Base-by-base conservation (phyloP, 192 early-diverging fungal species). In the Coemansia aciculifera region DNA sequence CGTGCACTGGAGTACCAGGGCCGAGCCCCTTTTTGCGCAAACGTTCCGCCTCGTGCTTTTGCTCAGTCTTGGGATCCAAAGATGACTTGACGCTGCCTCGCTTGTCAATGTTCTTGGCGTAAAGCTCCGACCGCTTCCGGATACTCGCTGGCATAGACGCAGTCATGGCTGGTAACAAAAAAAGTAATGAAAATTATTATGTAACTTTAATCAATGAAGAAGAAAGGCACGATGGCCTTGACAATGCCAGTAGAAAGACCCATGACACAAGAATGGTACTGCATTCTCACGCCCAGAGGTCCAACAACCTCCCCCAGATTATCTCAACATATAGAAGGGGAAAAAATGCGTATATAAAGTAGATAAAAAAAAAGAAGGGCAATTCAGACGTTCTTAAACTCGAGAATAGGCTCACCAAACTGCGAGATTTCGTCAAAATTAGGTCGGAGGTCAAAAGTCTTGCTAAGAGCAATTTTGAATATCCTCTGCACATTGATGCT, bases 401-500 rank as follows among this genome's bases (percentile, higher is more conserved):
- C 95, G 65, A 96, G 74, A 64, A 98, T 94, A 1, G 96, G 96
- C 24, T 90, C 93, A 34, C 96, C 96, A 39, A 91, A 83, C 68
- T 96, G 93, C 32, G 88, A 89, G 43, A 98, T 96, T 73, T 93
- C 90, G 10, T 95, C 93, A 77, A 98, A 93, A 62, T 91, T 97
- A 66, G 94, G 95, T 59, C 90, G 90, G 64, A 98, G 73, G 77
- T 98, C 94, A 79, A 97, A 98, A 8, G 92, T 94, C 73, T 95
- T 95, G 51, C 90, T 88, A 15, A 98, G 72, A 2, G 97, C 92
- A 65, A 98, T 95, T 85, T 98, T 98, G 85, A 97, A 98, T 59
- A 98, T 95, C 72, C 95, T 92, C 86, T 98, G 93, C 36, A 98
- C 92, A 65, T 98, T 98, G 71, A 98, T 98, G 10, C 93, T 92